Evolutionary conservation across 768 basidiomycete species (phyloP), one percentile per base, ranked within the genome.

Genomic region (Cystofilobasidium bisporidii): DNA sequence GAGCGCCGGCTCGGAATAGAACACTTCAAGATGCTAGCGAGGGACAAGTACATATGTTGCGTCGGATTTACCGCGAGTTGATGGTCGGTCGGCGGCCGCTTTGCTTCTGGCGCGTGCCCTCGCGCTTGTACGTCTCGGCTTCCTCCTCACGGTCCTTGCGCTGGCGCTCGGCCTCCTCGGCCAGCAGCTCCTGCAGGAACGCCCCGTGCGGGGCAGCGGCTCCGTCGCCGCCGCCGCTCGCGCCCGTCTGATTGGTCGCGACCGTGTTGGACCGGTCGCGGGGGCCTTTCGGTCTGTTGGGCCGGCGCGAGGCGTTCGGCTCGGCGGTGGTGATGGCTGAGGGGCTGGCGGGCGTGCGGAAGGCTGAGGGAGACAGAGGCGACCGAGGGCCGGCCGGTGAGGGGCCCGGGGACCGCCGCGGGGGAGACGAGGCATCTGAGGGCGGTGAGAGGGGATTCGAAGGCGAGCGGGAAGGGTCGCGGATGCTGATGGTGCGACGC

Each of bases 111-210:
- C 53, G 26, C 53, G 53, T 30, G 18, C 30, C 53, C 17, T 56
- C 53, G 14, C 53, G 17, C 53, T n/a, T 18, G 28, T 8, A 4
- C 22, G 43, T 9, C 24, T 61, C 65, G 32, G 6, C 22, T 28
- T 66, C 65, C 59, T 60, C 65, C 65, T 60, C 45, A 20, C 65
- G 32, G 43, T 60, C 65, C 47, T 36, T 38, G 15, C 10, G 36
- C 28, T 30, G 20, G 11, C 36, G 47, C 41, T 33, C 58, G 43
- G 47, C 33, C 38, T 66, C 65, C 65, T 66, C 65, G 0, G 58
- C 43, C 30, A 66, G 28, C 24, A 66, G 33, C 59, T 66, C 65
- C 47, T 61, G 57, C 36, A 66, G 15, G n/a, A 40, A 32, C 32
- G 43, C 58, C 9, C 32, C 48, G 45, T 20, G 22, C 58, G 43